Evolutionary conservation across 2,329 filamentous ascomycete species (phyloP).

Genomic region (Didymella exigua): DNA sequence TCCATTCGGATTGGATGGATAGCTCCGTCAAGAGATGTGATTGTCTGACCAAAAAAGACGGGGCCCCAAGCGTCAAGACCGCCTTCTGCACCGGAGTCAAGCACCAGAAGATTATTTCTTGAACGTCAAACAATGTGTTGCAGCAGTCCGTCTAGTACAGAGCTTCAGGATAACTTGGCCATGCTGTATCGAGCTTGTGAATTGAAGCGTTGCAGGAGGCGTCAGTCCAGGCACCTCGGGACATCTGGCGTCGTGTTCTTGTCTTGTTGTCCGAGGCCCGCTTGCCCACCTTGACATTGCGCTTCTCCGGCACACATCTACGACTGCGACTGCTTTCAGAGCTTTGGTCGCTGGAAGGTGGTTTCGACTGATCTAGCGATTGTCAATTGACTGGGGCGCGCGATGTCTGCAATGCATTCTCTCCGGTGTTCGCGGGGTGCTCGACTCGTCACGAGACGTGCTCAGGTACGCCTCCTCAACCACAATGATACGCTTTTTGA

Average conservation of each 20-base stretch:
- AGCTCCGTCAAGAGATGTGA: too few species aligned
- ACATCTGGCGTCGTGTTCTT: neutral
- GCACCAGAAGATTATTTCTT: too few species aligned
- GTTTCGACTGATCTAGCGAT: neutral
- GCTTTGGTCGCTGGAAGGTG: neutral
- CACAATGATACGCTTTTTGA: neutral
- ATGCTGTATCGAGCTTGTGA: too few species aligned
- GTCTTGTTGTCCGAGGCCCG: neutral
- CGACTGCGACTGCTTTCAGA: neutral
- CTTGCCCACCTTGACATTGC: neutral
- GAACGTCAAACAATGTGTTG: too few species aligned
- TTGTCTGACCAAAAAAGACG: too few species aligned
- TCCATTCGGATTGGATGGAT: too few species aligned
- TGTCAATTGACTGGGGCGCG: neutral
- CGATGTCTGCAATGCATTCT: constrained; percentile 4
- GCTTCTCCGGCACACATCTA: neutral
- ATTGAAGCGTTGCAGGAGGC: neutral
- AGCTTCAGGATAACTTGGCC: too few species aligned
- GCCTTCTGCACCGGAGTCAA: too few species aligned
- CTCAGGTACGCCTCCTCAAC: neutral
- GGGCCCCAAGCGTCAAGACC: too few species aligned
- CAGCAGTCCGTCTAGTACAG: too few species aligned
- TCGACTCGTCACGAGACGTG: constrained; percentile 11
- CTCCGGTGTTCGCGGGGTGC: constrained; percentile 12
- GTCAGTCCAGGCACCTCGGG: constrained; percentile 6